phyloP scores from a whole-genome alignment of 352 stramenopile species.

The Phytophthora sp. region DNA sequence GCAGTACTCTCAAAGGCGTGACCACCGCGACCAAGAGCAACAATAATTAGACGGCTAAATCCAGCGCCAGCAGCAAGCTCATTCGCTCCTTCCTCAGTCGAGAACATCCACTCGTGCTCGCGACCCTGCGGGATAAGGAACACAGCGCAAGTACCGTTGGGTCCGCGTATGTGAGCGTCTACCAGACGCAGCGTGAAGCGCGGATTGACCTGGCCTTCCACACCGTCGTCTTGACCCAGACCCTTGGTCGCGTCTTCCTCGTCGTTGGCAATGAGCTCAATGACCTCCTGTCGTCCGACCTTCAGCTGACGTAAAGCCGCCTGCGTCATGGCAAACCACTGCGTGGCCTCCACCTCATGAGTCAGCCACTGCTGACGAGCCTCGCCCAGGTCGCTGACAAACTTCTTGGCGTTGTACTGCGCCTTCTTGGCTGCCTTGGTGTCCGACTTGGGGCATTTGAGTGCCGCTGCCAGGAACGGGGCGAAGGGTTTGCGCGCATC shows the following conservation, averaged over 20 bases:
- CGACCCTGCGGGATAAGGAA: constrained; percentile 83
- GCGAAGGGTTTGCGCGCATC: constrained; percentile 56
- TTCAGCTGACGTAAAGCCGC: constrained; percentile 51
- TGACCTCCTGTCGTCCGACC: constrained; percentile 55
- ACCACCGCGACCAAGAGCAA: constrained; percentile 57
- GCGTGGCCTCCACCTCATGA: constrained; percentile 61
- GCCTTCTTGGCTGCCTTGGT: constrained; percentile 33
- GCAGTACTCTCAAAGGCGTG: constrained; percentile 70
- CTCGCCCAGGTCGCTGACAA: constrained; percentile 35
- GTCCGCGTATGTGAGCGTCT: constrained; percentile 50
- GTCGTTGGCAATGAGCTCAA: constrained; percentile 64
- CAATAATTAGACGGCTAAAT: constrained; percentile 78
- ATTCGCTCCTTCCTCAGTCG: constrained; percentile 65
- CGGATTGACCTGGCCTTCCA: constrained; percentile 43
- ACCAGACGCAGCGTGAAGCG: constrained; percentile 68
- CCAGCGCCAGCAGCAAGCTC: constrained; percentile 66
- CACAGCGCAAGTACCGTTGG: constrained; percentile 65
- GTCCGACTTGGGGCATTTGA: constrained; percentile 42
- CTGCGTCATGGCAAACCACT: constrained; percentile 71
- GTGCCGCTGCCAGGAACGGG: constrained; percentile 53
- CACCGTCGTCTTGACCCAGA: neutral
- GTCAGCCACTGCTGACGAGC: constrained; percentile 55
- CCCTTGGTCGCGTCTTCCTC: constrained; percentile 28
- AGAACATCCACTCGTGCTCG: constrained; percentile 87
- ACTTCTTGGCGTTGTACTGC: constrained; percentile 53